Evolutionary conservation across 495 filamentous ascomycete genomes (phyloP).

Genomic region (Annulohypoxylon moriforme): DNA sequence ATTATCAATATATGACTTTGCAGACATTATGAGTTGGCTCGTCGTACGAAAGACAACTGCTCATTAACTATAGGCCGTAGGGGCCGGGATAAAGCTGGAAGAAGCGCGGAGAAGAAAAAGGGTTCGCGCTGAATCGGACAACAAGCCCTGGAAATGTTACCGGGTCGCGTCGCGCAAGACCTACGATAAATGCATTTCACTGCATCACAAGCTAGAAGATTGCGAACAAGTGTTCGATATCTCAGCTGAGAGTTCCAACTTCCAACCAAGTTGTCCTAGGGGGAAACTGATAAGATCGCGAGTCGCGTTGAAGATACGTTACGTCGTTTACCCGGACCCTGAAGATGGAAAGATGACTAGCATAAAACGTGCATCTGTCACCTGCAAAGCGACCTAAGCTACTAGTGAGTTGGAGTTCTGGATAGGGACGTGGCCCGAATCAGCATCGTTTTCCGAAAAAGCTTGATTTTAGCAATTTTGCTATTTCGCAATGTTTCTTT

Average conservation of each 20-base stretch:
- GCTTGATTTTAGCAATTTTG: slow-evolving; percentile 10
- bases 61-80: not conserved
- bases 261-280: not conserved
- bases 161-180: not conserved
- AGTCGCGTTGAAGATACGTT: slow-evolving; percentile 36
- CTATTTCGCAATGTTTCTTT: not conserved
- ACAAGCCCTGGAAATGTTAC: slow-evolving; percentile 3
- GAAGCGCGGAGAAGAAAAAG: not conserved
- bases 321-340: slow-evolving; percentile 29
- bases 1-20: slow-evolving; percentile 1
- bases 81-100: not conserved
- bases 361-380: slow-evolving; percentile 29
- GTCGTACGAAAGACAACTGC: not conserved
- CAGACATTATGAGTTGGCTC: not conserved
- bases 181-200: slow-evolving; percentile 3
- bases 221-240: not conserved
- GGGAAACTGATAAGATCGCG: slow-evolving; percentile 12
- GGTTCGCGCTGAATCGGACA: slow-evolving; percentile 9
- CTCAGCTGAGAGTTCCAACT: slow-evolving; percentile 11
- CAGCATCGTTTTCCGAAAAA: slow-evolving; percentile 28
- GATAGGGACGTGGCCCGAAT: slow-evolving; percentile 41
- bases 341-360: not conserved
- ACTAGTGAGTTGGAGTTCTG: slow-evolving; percentile 26
- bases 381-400: slow-evolving; percentile 25
- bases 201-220: slow-evolving; percentile 17